These are phyloP conservation scores for cucumber (Cucumis sativus) DNA, from an alignment of 306 rosid species.

Conservation along the genomic window DNA sequence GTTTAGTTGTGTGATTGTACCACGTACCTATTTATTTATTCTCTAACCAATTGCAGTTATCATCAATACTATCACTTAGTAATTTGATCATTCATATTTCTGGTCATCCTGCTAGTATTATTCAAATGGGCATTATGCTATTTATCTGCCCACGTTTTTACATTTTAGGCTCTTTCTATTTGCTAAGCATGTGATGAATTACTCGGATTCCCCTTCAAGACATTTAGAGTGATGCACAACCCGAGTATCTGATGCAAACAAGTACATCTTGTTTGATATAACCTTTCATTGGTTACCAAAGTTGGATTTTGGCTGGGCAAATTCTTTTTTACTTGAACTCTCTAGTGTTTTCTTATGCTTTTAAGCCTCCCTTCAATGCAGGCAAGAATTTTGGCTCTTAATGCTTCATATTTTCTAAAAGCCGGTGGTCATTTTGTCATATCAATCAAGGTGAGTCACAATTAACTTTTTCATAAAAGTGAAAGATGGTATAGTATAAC, in stretches of 20 bases:
- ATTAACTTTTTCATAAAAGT: neutral
- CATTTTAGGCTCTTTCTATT: neutral
- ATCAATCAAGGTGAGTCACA: conserved; percentile 60
- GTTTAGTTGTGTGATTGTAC: too few relatives aligned
- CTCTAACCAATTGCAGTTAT: too few relatives aligned
- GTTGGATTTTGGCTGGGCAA: neutral
- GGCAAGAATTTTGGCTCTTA: conserved; percentile 82
- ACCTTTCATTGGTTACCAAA: neutral
- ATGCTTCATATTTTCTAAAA: conserved; percentile 78
- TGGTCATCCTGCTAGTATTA: too few relatives aligned
- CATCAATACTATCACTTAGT: too few relatives aligned
- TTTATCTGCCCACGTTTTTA: neutral
- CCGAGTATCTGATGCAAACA: conserved; percentile 49
- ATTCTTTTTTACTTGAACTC: neutral
- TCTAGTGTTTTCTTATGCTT: neutral
- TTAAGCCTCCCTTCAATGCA: conserved; percentile 12
- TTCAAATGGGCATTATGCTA: too few relatives aligned
- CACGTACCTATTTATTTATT: too few relatives aligned
- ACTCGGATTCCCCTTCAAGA: conserved; percentile 37
- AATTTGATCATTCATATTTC: too few relatives aligned
- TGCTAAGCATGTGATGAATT: conserved; percentile 19
- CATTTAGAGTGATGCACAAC: conserved; percentile 30
- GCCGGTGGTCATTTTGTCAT: conserved; percentile 83
- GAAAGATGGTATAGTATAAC: neutral
- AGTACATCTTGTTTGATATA: neutral